A percentile compares a stretch with the other conserved stretches of the same genome.
phyloP scores from a whole-genome alignment of 2,329 filamentous ascomycete genomes.

The Emergomyces orientalis region DNA sequence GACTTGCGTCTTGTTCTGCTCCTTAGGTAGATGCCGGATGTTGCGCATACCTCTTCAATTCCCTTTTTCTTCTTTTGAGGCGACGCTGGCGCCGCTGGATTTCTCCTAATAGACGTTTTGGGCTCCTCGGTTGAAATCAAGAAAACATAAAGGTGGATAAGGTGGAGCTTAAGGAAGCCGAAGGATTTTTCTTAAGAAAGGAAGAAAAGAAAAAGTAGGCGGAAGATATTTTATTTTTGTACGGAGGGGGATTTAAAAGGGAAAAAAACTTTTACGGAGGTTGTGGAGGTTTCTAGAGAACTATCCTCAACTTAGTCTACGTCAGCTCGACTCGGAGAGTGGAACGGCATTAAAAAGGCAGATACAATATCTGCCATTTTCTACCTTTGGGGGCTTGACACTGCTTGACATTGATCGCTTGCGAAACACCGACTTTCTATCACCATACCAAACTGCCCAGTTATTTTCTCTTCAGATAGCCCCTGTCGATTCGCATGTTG shows the following conservation, averaged over 20 bases:
- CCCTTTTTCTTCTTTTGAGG: constrained; percentile 10
- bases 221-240: not conserved
- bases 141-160: constrained; percentile 1
- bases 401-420: not conserved
- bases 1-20: not conserved
- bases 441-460: not conserved
- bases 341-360: too few species aligned
- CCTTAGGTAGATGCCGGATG: constrained; percentile 16
- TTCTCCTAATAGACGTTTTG: constrained; percentile 9
- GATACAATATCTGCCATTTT: too few species aligned
- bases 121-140: constrained; percentile 7
- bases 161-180: not conserved
- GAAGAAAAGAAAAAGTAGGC: not conserved
- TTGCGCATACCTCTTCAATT: constrained; percentile 18
- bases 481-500: not conserved
- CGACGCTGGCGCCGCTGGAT: constrained; percentile 23
- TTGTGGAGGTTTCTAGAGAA: not conserved
- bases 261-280: not conserved
- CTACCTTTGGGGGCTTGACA: not conserved
- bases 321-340: too few species aligned
- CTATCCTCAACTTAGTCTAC: too few species aligned
- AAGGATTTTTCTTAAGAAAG: not conserved
- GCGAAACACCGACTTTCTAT: not conserved
- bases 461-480: not conserved
- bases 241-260: not conserved